Evolutionary conservation across 495 filamentous ascomycete genomes (phyloP), one percentile per base, ranked within the genome.

Genomic region (Podospora australis): DNA sequence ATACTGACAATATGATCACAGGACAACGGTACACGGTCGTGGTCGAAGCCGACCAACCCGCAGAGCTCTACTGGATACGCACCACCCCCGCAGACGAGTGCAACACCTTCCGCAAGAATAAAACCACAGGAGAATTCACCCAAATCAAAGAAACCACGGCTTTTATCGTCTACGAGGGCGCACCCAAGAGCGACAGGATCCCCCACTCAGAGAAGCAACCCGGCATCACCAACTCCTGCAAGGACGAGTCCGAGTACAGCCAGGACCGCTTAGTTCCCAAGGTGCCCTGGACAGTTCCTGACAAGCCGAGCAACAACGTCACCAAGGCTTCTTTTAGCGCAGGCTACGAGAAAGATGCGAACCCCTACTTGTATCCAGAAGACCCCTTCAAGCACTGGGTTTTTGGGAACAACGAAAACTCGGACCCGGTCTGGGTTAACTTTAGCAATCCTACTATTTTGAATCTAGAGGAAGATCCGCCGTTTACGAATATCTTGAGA

Each of bases 21-120:
- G 32, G 78, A 6, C 80, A 87, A 60, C 71, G 83, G 19, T 84
- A 82, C 63, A 71, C 82, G 50, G 63, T 86, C 16, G 72, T 87
- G 39, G 68, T 86, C 24, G 71, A 72, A 32, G 80, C 79, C 5
- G 68, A 78, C 44, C 68, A n/a, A 17, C 25, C 28, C 7, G 21
- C 16, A 19, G 14, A 9, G 19, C 26, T 21, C 34, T 54, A 39
- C 21, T 54, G 52, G 52, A 54, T 54, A 7, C 52, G 52, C 24
- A 46, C 52, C 14, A 48, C 46, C 13, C 34, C 46, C 3, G 46
- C 46, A 28, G 28, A 34, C 1, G 47, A 49, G 56, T 36, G 30
- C 16, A 21, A 39, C 29, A 25, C 34, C 8, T 51, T 46, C 34
- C 35, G 39, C 14, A 38, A 20, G 23, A 19, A 39, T 32, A 20